Conservation (phyloP, 176 grass and related monocot genomes). For the Neostapfia colusana region DNA sequence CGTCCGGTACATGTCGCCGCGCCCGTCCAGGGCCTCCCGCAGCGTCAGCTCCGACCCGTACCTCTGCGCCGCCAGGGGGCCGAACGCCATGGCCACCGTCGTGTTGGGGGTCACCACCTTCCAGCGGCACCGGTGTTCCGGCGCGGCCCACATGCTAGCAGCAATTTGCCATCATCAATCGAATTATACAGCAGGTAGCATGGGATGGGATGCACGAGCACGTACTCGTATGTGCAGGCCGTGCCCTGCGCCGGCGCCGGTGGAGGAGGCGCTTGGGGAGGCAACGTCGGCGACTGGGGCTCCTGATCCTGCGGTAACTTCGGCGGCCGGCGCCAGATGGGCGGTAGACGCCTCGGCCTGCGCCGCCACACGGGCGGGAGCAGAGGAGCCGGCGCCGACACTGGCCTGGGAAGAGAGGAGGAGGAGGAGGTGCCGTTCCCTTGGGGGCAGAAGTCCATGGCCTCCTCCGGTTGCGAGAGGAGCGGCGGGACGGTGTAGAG, state of each 20-base stretch:
- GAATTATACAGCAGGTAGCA: too few species aligned
- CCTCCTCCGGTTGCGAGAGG: conserved; percentile 51
- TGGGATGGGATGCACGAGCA: too few species aligned
- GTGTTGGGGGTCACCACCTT: conserved; percentile 71
- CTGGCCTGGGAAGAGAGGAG: not conserved
- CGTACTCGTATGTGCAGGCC: conserved; percentile 72
- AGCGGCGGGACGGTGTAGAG: conserved; percentile 80
- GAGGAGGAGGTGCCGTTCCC: too few species aligned
- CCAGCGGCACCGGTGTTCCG: conserved; percentile 66
- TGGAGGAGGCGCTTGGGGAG: not conserved
- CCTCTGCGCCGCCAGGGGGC: conserved; percentile 56
- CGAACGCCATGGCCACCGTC: conserved; percentile 74
- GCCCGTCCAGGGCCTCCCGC: conserved; percentile 46
- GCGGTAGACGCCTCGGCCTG: conserved; percentile 21
- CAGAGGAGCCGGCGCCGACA: not conserved
- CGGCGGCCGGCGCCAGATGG: conserved; percentile 42
- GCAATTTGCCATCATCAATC: too few species aligned
- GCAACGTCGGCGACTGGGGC: not conserved
- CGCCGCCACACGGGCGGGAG: conserved; percentile 34
- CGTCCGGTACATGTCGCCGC: conserved; percentile 63
- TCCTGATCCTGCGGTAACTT: conserved; percentile 20
- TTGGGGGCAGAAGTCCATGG: conserved; percentile 70
- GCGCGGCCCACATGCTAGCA: conserved; percentile 50
- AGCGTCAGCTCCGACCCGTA: conserved; percentile 65
- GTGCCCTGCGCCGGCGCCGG: conserved; percentile 29